Evolutionary conservation across 176 grass and related monocot genomes (phyloP).

Genomic region (Thinopyrum elongatum): DNA sequence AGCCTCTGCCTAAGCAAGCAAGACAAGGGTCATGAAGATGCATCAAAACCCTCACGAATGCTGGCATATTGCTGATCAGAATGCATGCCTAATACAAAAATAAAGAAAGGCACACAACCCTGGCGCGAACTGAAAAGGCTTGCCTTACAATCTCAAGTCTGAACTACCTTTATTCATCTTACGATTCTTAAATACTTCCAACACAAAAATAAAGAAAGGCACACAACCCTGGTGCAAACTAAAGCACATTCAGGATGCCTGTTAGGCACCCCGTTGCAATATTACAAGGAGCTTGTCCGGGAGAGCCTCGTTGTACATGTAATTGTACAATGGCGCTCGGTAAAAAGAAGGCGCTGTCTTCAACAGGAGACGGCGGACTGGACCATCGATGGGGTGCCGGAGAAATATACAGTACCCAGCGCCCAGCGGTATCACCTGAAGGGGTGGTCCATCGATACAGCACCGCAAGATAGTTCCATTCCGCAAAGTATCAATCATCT

Average conservation of each 20-base stretch:
- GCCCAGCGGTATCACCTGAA: slow-evolving; percentile 8
- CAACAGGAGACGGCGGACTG: background rate
- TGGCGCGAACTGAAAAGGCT: background rate
- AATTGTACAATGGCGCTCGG: slow-evolving; percentile 3
- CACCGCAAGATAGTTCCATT: background rate
- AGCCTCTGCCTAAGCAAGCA: background rate
- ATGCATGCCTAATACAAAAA: background rate
- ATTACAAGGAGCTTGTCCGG: background rate
- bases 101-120: slow-evolving; percentile 26
- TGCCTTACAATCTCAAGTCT: background rate
- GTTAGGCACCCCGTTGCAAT: slow-evolving; percentile 26
- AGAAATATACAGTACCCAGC: background rate
- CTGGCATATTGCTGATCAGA: background rate
- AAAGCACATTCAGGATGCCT: background rate
- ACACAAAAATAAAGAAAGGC: slow-evolving; percentile 4
- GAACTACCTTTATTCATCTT: background rate
- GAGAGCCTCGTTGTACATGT: slow-evolving; percentile 35
- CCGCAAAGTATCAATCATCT: slow-evolving; percentile 25
- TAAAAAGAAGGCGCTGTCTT: background rate
- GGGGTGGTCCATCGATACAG: background rate
- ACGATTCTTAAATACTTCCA: background rate
- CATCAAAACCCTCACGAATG: background rate
- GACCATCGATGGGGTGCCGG: background rate
- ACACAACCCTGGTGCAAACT: slow-evolving; percentile 21
- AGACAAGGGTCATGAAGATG: background rate